Percentiles rank a stretch among this genome's conserved stretches.
Evolutionary conservation across 1,284 basidiomycete species (phyloP).

Genomic region (Papiliotrema fonsecae): DNA sequence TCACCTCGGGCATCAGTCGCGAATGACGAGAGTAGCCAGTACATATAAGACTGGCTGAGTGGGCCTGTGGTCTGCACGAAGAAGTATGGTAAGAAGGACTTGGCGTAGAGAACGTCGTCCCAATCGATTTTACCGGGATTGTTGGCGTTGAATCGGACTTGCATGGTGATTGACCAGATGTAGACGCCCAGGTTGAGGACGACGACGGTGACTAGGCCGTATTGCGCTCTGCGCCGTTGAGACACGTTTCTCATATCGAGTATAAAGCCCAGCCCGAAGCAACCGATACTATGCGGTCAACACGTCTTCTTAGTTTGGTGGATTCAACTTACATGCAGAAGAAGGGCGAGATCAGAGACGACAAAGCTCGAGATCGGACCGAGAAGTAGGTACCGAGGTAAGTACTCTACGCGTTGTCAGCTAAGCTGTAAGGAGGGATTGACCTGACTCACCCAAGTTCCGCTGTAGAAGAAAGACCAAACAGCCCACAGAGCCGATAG

Average conservation of each 20-base stretch:
- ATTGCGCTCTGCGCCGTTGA: conserved; percentile 23
- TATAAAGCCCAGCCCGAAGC: conserved; percentile 25
- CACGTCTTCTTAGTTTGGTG: background rate
- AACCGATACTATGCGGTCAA: conserved; percentile 12
- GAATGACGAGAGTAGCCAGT: conserved; percentile 29
- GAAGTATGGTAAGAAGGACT: conserved; percentile 25
- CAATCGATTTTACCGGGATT: conserved; percentile 23
- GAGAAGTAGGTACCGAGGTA: conserved; percentile 24
- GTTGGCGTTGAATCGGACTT: conserved; percentile 13
- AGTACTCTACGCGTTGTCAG: conserved; percentile 10
- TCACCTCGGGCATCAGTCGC: conserved; percentile 21
- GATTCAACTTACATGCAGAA: conserved; percentile 21
- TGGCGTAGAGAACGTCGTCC: conserved; percentile 13
- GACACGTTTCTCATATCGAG: conserved; percentile 19
- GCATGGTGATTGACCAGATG: conserved; percentile 24
- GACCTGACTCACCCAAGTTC: conserved; percentile 6
- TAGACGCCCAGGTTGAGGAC: conserved; percentile 17
- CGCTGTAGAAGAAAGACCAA: conserved; percentile 19
- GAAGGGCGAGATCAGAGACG: conserved; percentile 23
- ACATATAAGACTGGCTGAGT: conserved; percentile 25
- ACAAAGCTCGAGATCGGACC: conserved; percentile 22
- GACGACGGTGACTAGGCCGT: conserved; percentile 20
- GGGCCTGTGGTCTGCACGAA: conserved; percentile 27
- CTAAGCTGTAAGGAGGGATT: background rate
- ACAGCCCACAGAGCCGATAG: conserved; percentile 13